These are phyloP conservation scores for Amanita fuliginea DNA, from an alignment of 768 basidiomycete genomes.

Conservation along the genomic window DNA sequence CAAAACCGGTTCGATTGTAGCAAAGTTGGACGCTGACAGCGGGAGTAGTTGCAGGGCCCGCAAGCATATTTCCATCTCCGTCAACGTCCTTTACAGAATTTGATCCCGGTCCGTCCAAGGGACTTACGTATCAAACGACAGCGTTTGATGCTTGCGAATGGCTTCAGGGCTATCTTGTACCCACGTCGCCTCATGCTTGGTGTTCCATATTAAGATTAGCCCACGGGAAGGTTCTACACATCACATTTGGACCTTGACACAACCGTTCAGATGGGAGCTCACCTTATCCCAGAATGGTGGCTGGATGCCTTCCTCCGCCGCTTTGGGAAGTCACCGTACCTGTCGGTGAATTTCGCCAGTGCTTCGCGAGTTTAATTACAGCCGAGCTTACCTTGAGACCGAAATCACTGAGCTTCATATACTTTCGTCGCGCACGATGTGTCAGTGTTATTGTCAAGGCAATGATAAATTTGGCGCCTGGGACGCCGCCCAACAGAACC, in stretches of 20 bases:
- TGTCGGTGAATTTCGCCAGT: conserved; percentile 3
- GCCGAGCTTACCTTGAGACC: not conserved
- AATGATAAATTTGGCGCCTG: not conserved
- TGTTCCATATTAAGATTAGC: conserved; percentile 8
- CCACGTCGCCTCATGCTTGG: conserved; percentile 7
- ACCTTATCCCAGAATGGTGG: conserved; percentile 3
- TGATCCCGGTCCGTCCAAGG: conserved; percentile 7
- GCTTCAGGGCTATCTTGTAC: conserved; percentile 7
- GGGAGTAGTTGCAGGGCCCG: conserved; percentile 7
- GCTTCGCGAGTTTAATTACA: conserved; percentile 1
- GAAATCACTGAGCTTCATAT: not conserved
- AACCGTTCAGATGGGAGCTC: conserved; percentile 6
- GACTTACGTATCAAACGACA: conserved; percentile 7
- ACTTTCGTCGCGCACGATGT: not conserved
- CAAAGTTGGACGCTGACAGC: conserved; percentile 4
- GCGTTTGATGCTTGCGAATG: not conserved
- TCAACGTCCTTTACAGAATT: conserved; percentile 6
- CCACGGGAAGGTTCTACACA: conserved; percentile 5
- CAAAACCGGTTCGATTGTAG: conserved; percentile 20
- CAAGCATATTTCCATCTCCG: conserved; percentile 8
- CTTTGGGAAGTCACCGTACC: conserved; percentile 5
- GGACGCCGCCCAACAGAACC: not conserved
- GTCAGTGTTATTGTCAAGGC: not conserved
- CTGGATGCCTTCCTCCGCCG: conserved; percentile 1
- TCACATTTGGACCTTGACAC: conserved; percentile 6